Evolutionary conservation across 495 filamentous ascomycete genomes (phyloP).

Genomic region (Tuber umbilicatum): DNA sequence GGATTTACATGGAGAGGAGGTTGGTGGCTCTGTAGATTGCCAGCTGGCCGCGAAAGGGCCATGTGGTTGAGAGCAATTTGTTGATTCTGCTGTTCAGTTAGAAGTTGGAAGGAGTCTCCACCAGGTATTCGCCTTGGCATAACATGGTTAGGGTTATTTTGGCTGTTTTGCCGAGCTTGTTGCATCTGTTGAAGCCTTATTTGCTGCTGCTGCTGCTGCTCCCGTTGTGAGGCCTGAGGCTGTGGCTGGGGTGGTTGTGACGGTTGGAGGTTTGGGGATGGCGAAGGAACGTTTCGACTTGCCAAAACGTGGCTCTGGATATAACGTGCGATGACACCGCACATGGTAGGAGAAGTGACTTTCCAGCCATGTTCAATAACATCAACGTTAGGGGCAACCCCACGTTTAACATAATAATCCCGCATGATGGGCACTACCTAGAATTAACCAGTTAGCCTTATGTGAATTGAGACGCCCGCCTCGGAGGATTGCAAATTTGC

Average conservation of each 20-base stretch:
- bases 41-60: neutral
- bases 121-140: neutral
- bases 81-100: neutral
- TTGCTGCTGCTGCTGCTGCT: neutral
- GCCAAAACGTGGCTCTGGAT: conserved; percentile 28
- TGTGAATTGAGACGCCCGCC: neutral
- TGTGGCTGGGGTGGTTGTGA: neutral
- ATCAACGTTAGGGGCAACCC: conserved; percentile 23
- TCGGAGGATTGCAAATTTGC: conserved; percentile 1
- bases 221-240: neutral
- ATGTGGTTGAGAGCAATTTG: conserved; percentile 1
- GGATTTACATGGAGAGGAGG: neutral
- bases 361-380: conserved; percentile 29
- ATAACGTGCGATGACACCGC: conserved; percentile 29
- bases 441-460: conserved; percentile 28
- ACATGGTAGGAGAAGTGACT: conserved; percentile 26
- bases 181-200: neutral
- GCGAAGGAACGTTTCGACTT: conserved; percentile 7
- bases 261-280: neutral
- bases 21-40: neutral
- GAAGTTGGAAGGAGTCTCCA: neutral
- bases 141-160: neutral
- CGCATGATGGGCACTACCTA: conserved; percentile 29
- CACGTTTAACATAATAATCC: conserved; percentile 26
- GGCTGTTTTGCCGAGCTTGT: neutral